These are phyloP conservation scores for Pisolithus tinctorius DNA, from an alignment of 768 basidiomycete species.

Conservation along the genomic window DNA sequence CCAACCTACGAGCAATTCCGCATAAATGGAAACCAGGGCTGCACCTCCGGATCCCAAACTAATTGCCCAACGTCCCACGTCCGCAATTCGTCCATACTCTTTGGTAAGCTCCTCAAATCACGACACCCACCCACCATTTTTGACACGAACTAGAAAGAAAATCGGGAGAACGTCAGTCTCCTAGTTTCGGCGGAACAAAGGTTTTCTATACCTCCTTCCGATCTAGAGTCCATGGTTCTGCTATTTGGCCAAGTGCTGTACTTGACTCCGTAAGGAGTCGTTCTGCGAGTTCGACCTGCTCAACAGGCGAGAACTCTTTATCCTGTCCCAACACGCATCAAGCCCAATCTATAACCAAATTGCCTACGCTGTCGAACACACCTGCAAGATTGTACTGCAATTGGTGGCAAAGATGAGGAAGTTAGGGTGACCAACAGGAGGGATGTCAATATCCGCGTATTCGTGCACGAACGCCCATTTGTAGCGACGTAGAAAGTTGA, in stretches of 20 bases:
- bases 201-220: conserved; percentile 35
- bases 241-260: conserved; percentile 32
- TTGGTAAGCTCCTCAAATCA: conserved; percentile 33
- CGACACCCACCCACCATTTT: conserved; percentile 32
- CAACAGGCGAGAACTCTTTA: conserved; percentile 33
- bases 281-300: conserved; percentile 38
- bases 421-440: conserved; percentile 49
- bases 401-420: conserved; percentile 41
- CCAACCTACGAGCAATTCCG: no score
- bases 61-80: conserved; percentile 35
- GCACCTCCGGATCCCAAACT: conserved; percentile 40
- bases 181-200: neutral
- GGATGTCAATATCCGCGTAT: conserved; percentile 44
- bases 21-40: conserved; percentile 49
- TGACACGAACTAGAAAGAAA: conserved; percentile 33
- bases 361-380: conserved; percentile 11
- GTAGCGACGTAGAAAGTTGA: conserved; percentile 60
- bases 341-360: neutral
- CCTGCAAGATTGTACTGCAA: conserved; percentile 35
- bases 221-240: conserved; percentile 42
- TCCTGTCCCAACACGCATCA: conserved; percentile 23
- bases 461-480: conserved; percentile 70
- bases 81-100: conserved; percentile 23
- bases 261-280: conserved; percentile 29
- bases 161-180: neutral